These are phyloP conservation scores for Chlamydomonas asymmetrica DNA, from an alignment of 139 green algal species.

Conservation along the genomic window DNA sequence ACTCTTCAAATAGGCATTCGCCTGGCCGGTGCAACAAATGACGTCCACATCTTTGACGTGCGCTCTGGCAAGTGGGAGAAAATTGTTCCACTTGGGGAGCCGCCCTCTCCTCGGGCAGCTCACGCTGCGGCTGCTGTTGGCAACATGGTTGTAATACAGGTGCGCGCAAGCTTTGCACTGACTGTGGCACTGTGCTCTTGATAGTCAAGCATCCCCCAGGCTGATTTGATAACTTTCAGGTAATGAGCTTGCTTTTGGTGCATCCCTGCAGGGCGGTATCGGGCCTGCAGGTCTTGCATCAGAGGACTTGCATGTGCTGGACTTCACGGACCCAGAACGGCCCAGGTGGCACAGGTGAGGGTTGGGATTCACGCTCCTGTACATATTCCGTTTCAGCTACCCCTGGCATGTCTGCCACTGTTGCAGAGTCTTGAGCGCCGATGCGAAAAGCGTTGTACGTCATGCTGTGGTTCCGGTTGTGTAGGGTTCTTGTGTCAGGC, in stretches of 20 bases:
- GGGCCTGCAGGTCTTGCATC: slow-evolving; percentile 91
- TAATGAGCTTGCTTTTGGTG: neutral
- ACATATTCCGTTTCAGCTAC: too few species aligned
- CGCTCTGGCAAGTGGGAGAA: slow-evolving; percentile 82
- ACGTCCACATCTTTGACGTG: slow-evolving; percentile 94
- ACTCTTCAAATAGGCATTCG: slow-evolving; percentile 66
- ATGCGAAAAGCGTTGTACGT: too few species aligned
- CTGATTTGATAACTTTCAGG: neutral
- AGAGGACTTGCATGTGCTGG: slow-evolving; percentile 97
- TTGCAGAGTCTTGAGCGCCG: too few species aligned
- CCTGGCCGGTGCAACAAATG: slow-evolving; percentile 89
- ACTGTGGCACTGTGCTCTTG: neutral
- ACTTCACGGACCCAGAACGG: slow-evolving; percentile 90
- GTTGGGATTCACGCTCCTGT: too few species aligned
- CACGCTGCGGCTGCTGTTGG: slow-evolving; percentile 97
- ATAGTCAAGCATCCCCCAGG: neutral
- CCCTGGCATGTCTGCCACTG: too few species aligned
- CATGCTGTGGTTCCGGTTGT: neutral
- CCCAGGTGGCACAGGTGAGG: slow-evolving; percentile 91
- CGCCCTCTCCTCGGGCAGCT: slow-evolving; percentile 89
- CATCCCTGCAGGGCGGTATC: slow-evolving; percentile 83
- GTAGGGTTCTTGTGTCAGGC: slow-evolving; percentile 93
- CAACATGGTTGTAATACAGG: slow-evolving; percentile 97
- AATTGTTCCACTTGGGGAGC: slow-evolving; percentile 79
- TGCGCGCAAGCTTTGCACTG: slow-evolving; percentile 15